Conservation (phyloP, 805 yeast species). For the Ogataea corticis region DNA sequence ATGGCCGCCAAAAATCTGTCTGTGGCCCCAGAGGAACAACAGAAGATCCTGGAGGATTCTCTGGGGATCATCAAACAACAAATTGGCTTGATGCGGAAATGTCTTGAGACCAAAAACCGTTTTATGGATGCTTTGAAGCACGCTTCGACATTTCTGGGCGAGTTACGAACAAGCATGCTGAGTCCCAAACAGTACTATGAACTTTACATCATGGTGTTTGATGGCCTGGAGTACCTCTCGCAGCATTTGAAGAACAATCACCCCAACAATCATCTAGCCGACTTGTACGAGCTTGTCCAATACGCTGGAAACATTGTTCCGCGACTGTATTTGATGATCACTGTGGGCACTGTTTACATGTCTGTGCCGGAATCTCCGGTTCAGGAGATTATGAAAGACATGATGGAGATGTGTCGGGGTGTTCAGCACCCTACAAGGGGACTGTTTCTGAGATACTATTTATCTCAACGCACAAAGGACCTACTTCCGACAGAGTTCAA, state of each 20-base stretch:
- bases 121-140: conserved; percentile 88
- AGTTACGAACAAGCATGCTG: conserved; percentile 70
- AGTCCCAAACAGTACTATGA: conserved; percentile 94
- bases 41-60: conserved; percentile 43
- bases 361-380: conserved; percentile 74
- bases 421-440: conserved; percentile 96
- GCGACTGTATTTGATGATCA: conserved; percentile 88
- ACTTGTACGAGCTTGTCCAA: conserved; percentile 90
- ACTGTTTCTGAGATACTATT: conserved; percentile 81
- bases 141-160: conserved; percentile 78
- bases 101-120: conserved; percentile 62
- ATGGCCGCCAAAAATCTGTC: conserved; percentile 17
- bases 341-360: conserved; percentile 90
- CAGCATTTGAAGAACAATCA: conserved; percentile 66
- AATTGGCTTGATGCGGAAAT: conserved; percentile 71
- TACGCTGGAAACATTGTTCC: conserved; percentile 94
- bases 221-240: conserved; percentile 71
- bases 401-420: conserved; percentile 97
- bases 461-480: conserved; percentile 80
- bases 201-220: conserved; percentile 79
- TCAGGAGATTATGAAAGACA: conserved; percentile 86
- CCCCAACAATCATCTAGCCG: conserved; percentile 73
- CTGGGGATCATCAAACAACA: conserved; percentile 63
- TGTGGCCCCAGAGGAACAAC: conserved; percentile 29
- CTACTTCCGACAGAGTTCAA: conserved; percentile 45